Evolutionary conservation across 228 moss, liverwort and hornwort species (phyloP), one percentile per base, ranked within the genome.

Genomic region (Sphagnum fallax): DNA sequence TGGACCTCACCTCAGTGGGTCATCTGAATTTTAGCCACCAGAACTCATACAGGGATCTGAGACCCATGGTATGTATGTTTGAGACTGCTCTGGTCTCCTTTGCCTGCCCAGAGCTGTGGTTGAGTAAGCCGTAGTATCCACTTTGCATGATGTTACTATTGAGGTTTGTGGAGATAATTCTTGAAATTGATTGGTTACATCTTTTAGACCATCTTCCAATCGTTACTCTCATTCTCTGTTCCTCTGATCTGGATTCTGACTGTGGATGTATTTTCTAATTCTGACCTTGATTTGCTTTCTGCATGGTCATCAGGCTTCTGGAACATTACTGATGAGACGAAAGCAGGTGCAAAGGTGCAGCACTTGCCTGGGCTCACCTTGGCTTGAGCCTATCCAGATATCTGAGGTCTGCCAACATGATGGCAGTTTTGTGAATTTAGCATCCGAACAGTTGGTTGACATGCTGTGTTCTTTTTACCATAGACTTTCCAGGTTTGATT

Each of bases 341-440:
- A 16, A 63, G 80, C 71, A 64, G 82, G 79, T 49, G 47, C 51
- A 74, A 67, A 52, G 82, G 82, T 68, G 73, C 61, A 66, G 68
- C 51, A 4, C 72, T 85, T 52, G 80, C 60, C 71, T 79, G 32
- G 75, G 87, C 47, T 76, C 90, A 62, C 95, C 95, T 51, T 95
- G 95, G 95, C 67, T 95, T 50, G 95, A 88, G 49, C 95, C 92
- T 64, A 87, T 95, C 51, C 77, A 80, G 62, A 67, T 95, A 18
- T 87, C 88, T 63, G 58, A 47, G 87, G 93, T 93, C 76, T 18
- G 10, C 64, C 32, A 32, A 32, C 32, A 32, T 32, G 32, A 32
- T 32, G 32, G 32, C 32, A 32, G 32, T 32, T 32, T 32, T 32
- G 32, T 32, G 32, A 32, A 32, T 32, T 32, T 32, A 32, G 32